Base-by-base conservation (phyloP, 2,329 filamentous ascomycete species). In the Bipolaris gigantea region DNA sequence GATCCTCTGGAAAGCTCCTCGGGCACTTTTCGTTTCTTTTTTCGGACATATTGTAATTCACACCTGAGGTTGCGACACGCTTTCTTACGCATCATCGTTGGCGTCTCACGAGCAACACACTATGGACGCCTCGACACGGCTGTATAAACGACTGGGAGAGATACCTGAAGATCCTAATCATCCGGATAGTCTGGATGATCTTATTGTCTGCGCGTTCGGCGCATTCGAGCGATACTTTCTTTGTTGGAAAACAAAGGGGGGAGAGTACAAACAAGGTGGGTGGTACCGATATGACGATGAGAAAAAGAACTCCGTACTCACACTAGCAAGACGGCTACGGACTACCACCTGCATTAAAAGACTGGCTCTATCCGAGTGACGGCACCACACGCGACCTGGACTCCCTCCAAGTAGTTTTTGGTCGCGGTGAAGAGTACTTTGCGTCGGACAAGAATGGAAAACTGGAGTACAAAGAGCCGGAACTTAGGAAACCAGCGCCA, bases 161-260 rank as follows among this genome's bases (percentile, higher is more conserved):
- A 72, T 73, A 48, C 65, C 70, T 4, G 60, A 67, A 21, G 62
- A 73, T 23, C 63, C 69, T 1, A 48, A 55, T 7, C 63, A 72
- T 39, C 65, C 69, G 1, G 69, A 73, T 23, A 67, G 77, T 62
- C 40, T 76, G 46, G 60, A 73, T 18, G 73, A 75, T 47, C 58
- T 75, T 8, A 51, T 76, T 2, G 70, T 75, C 4, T 74, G 73
- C 50, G 74, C 73, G 1, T 73, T 75, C 46, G 74, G 73, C 0
- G 73, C 73, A 0, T 76, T 76, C 34, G 74, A 75, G 39, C 61
- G 72, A 41, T 75, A 75, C 49, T 76, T 75, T 43, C 63, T 76
- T 7, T 75, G 73, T 48, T 76, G 73, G 74, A 74, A 69, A 53
- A 75, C 67, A 16, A 63, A 60, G 35, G 59, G 60, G 16, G 73